Base-by-base conservation (phyloP, 129 eudicot genomes). In the Lonicera japonica region DNA sequence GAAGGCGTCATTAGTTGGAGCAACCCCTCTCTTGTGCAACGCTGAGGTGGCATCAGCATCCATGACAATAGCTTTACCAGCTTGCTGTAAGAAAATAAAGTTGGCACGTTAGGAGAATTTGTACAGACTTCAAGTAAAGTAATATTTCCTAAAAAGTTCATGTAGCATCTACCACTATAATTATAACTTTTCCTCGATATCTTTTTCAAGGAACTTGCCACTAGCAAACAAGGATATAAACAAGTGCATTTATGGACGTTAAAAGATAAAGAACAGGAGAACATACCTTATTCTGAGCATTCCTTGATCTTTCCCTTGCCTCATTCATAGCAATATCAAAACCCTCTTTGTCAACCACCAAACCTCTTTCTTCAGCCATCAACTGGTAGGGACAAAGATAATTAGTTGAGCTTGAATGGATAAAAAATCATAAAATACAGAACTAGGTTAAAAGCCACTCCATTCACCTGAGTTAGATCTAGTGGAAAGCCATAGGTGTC, bases 231-330 rank as follows among this genome's bases (percentile, higher is more conserved):
- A 29, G 36, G 36, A 29, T 29, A 29, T 6, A 29, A 29, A 1
- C 36, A 29, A n/a, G n/a, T n/a, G n/a, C n/a, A n/a, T n/a, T n/a
- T n/a, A 40, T n/a, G 48, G 9, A 74, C 3, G 12, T 15, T 25
- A 23, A 48, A 34, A 36, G 12, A 2, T 52, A 52, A 8, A 52
- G 39, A 45, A 20, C 63, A 25, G 21, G 51, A 50, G 21, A 24
- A 54, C 29, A 21, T 72, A 94, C 99, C 96, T 83, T 94, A 66
- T 77, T 85, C 74, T 88, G 96, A 45, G 95, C 99, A 68, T 60
- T 83, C 77, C 99, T 88, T 57, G 99, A 88, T 79, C 95, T 83
- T 88, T 94, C 95, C 79, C 96, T 80, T n/a, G 99, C 99, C 71
- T 85, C 94, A 58, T 81, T 67, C 99, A 94, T 88, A 52, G 96